Conservation (phyloP, 1,284 basidiomycete species). For the Pyrrhoderma lamaoense region DNA sequence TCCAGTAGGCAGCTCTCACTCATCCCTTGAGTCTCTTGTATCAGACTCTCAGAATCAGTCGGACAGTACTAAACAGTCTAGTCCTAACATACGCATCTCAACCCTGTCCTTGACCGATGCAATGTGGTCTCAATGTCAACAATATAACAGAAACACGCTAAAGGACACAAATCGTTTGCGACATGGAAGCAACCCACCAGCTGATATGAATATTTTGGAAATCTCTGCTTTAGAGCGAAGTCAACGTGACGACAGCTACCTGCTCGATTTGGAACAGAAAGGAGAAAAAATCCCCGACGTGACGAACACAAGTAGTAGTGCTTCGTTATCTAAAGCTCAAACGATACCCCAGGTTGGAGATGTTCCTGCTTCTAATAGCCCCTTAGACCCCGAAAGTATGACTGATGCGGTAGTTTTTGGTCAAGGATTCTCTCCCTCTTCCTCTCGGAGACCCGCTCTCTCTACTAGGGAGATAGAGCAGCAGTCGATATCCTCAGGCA, state of each 20-base stretch:
- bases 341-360: too few relatives aligned
- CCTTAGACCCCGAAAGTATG: neutral
- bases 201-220: constrained; percentile 9
- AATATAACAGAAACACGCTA: constrained; percentile 6
- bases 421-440: neutral
- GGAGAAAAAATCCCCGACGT: neutral
- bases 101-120: constrained; percentile 11
- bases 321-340: too few relatives aligned
- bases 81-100: too few relatives aligned
- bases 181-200: constrained; percentile 7
- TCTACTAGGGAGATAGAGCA: too few relatives aligned
- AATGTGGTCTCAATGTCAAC: constrained; percentile 6
- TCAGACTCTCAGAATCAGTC: too few relatives aligned
- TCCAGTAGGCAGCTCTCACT: too few relatives aligned
- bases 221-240: constrained; percentile 11
- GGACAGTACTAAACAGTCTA: too few relatives aligned
- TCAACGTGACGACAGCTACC: neutral
- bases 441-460: too few relatives aligned
- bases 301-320: neutral
- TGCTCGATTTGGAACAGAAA: neutral
- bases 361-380: too few relatives aligned
- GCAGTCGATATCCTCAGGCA: too few relatives aligned
- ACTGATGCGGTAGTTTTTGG: constrained; percentile 9
- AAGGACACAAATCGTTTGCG: constrained; percentile 7
- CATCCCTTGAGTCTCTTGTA: too few relatives aligned